Evolutionary conservation across 257 asterid species (phyloP).

Genomic region (Nemophila menziesii): DNA sequence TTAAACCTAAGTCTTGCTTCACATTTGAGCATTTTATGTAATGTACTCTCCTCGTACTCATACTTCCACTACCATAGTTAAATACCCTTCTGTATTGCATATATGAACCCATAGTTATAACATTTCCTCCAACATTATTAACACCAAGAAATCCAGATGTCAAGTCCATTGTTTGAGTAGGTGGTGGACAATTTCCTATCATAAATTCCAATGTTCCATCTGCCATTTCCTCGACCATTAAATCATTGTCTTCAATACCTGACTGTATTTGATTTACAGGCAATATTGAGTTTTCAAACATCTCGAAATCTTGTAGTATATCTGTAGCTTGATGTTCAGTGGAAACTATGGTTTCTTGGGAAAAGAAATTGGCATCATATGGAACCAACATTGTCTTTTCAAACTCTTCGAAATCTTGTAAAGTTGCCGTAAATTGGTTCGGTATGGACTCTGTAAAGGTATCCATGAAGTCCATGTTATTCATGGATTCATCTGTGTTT

Average conservation of each 20-base stretch:
- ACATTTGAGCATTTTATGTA: conserved; percentile 3
- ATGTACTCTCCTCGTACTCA: not conserved
- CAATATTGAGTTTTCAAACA: conserved; percentile 14
- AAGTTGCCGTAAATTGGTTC: not conserved
- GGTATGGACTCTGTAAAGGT: not conserved
- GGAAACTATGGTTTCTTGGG: conserved; percentile 3
- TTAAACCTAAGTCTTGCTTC: not conserved
- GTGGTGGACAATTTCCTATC: conserved; percentile 8
- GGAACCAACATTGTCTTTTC: conserved; percentile 12
- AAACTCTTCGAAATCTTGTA: not conserved
- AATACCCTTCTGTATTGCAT: not conserved
- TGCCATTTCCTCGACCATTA: conserved; percentile 19
- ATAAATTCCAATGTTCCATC: conserved; percentile 11
- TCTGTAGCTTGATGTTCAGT: conserved; percentile 5
- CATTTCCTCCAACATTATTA: not conserved
- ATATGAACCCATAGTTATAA: not conserved
- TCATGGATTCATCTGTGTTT: conserved; percentile 4
- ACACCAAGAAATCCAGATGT: not conserved
- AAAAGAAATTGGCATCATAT: conserved; percentile 11
- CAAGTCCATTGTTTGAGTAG: conserved; percentile 4
- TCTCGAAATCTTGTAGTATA: conserved; percentile 18
- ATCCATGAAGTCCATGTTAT: conserved; percentile 23
- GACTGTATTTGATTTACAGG: conserved; percentile 5
- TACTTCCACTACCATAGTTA: not conserved
- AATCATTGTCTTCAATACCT: conserved; percentile 9